A percentile compares a stretch with the other conserved stretches of the same genome.
These are phyloP conservation scores for Closterium sp. DNA, from an alignment of 139 green algal genomes.

Conservation along the genomic window DNA sequence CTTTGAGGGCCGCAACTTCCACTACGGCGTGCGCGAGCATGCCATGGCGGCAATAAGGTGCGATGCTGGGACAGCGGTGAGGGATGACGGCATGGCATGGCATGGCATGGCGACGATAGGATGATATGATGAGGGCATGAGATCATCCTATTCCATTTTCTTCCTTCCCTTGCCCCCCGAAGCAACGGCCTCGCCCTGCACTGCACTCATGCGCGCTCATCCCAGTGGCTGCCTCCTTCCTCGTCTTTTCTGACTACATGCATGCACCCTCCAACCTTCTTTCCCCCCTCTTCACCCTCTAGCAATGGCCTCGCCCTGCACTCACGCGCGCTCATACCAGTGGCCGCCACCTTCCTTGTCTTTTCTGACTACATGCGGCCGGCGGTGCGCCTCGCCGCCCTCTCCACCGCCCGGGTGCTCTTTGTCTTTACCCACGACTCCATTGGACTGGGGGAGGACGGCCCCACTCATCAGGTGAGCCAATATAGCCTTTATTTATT, in stretches of 20 bases:
- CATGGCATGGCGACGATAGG: constrained; percentile 13
- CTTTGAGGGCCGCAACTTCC: constrained; percentile 88
- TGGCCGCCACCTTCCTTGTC: constrained; percentile 99
- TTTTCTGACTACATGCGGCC: constrained; percentile 99
- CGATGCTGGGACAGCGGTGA: background rate
- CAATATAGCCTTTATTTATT: background rate
- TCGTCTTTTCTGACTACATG: constrained; percentile 99
- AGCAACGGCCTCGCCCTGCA: constrained; percentile 91
- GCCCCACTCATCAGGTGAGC: constrained; percentile 83
- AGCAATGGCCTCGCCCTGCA: constrained; percentile 91
- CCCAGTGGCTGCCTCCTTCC: constrained; percentile 98
- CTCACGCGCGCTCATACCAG: constrained; percentile 86
- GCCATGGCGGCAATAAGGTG: constrained; percentile 89
- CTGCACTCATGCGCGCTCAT: constrained; percentile 87
- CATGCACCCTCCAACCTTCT: constrained; percentile 56
- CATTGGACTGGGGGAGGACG: constrained; percentile 98
- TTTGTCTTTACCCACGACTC: constrained; percentile 99
- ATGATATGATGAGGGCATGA: too few species aligned
- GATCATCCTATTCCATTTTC: too few species aligned
- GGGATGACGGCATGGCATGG: background rate
- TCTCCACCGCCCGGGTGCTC: constrained; percentile 83
- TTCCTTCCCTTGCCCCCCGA: too few species aligned
- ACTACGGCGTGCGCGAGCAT: constrained; percentile 97
- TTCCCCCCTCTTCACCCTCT: constrained; percentile 7
- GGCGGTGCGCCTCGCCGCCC: constrained; percentile 91